Conservation (phyloP, 2,329 filamentous ascomycete species). For the Penicillium sp. region DNA sequence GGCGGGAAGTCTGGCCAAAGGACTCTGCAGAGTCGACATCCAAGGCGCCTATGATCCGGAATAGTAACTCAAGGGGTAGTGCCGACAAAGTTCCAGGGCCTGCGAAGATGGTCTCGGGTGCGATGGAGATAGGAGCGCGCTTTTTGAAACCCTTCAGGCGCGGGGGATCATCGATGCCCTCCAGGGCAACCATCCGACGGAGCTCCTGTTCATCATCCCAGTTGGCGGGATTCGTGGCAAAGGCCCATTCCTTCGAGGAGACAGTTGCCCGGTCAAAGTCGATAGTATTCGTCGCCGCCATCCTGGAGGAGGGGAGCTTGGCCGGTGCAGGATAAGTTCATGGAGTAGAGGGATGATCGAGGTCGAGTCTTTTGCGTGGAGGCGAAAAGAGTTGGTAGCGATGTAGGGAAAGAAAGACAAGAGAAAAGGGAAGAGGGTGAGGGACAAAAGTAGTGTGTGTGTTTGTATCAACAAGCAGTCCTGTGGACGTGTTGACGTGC, state of each 20-base stretch:
- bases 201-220: background rate
- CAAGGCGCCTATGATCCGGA: constrained; percentile 9
- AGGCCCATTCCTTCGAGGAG: background rate
- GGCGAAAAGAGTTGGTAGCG: background rate
- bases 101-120: background rate
- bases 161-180: background rate
- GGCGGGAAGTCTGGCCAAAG: constrained; percentile 11
- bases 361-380: background rate
- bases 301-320: background rate
- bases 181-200: background rate
- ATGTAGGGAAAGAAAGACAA: background rate
- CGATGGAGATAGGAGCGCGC: background rate
- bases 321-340: background rate
- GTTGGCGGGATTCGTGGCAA: background rate
- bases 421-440: background rate
- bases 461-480: background rate
- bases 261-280: background rate
- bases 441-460: background rate
- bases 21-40: constrained; percentile 1
- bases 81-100: background rate
- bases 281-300: background rate
- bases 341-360: background rate
- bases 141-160: background rate
- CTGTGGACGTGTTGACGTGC: background rate
- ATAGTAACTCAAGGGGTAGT: constrained; percentile 13